Evolutionary conservation across 2,329 filamentous ascomycete genomes (phyloP), one percentile per base, ranked within the genome.

Genomic region (Colletotrichum sansevieriae): DNA sequence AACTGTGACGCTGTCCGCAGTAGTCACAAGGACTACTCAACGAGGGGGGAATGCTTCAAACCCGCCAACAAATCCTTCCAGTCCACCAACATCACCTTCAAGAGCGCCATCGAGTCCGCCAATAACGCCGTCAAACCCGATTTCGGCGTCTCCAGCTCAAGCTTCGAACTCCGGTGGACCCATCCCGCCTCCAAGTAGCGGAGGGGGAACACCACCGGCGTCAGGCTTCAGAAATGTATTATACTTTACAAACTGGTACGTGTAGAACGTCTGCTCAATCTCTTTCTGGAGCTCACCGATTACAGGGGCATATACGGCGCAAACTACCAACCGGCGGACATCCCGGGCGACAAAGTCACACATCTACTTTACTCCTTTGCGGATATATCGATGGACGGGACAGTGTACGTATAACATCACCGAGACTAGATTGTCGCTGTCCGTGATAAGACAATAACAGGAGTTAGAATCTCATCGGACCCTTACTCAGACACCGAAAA

Each of bases 291-390:
- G 7, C 51, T 71, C 35, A 73, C 15, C 35, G 2, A 8, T 8
- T 13, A 47, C 64, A 83, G 81, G 82, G 80, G 80, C 22, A 78
- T 80, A 44, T 79, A 81, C 39, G 77, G 77, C 20, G 77, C 78
- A 63, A 74, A 90, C 66, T 89, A 87, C 74, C 83, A 90, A 54
- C 92, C 92, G 0, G 85, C 91, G 72, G 85, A 92, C 70, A 82
- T 97, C 8, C 90, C 90, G 0, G 88, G 84, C 0, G 84, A 89
- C 6, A 85, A 91, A 59, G 82, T 96, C 39, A 95, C 92, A 0
- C 93, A 95, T 73, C 81, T 96, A 1, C 83, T 95, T 9, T 95
- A 87, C 66, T 81, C 84, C 0, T 87, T 88, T 72, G 82, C 81
- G 22, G 79, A 84, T 46, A 83, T 87, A 49, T 77, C 72, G 6